phyloP scores from a whole-genome alignment of 83 land plant genomes.

The Larix sibirica region DNA sequence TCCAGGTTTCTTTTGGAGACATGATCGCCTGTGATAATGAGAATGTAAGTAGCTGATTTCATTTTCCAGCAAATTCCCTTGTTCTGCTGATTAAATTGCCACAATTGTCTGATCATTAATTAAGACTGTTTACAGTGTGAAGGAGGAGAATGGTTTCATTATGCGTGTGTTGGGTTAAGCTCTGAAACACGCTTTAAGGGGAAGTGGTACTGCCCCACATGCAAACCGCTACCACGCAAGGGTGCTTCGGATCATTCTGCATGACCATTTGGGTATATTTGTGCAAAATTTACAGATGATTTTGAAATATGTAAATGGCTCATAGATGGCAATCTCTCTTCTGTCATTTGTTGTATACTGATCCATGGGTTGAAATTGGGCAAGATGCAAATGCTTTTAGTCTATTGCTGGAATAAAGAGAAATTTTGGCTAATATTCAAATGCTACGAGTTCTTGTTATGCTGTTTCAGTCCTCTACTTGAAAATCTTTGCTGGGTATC shows the following conservation, averaged over 20 bases:
- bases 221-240: conserved; percentile 52
- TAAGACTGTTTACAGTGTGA: conserved; percentile 68
- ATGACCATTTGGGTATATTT: too few species aligned
- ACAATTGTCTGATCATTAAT: not conserved
- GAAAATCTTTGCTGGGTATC: too few species aligned
- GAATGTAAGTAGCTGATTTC: conserved; percentile 50
- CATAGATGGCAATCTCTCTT: too few species aligned
- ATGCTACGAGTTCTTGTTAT: too few species aligned
- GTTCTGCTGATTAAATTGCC: not conserved
- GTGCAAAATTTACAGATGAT: too few species aligned
- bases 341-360: too few species aligned
- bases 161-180: conserved; percentile 93
- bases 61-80: not conserved
- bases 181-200: conserved; percentile 97
- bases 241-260: not conserved
- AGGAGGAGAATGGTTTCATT: conserved; percentile 99
- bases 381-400: too few species aligned
- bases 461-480: too few species aligned
- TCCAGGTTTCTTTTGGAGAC: conserved; percentile 97
- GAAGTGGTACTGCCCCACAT: conserved; percentile 96
- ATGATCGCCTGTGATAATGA: conserved; percentile 99
- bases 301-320: too few species aligned
- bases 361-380: too few species aligned
- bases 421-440: too few species aligned
- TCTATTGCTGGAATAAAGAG: too few species aligned